Evolutionary conservation across 345 rosid genomes (phyloP), one percentile per base, ranked within the genome.

Genomic region (Hibiscus tridactylites): DNA sequence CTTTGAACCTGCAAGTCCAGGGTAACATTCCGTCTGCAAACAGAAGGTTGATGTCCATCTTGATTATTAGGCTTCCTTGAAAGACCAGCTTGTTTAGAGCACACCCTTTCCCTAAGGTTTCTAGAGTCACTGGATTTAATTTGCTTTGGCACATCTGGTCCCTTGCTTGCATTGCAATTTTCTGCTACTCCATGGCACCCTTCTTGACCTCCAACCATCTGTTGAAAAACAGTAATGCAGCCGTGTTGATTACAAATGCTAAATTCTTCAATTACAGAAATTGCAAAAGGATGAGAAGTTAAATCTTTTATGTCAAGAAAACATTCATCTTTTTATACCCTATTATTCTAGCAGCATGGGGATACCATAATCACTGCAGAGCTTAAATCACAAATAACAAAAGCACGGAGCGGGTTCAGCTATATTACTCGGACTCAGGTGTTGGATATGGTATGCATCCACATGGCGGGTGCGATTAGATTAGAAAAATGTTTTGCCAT

Each of bases 31-130:
- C 82, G 75, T 46, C 83, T 77, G 73, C 86, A 74, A 67, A 65
- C 73, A 63, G 49, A 74, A 74, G 86, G 78, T 50, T 81, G 81
- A 61, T 73, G 66, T 17, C 70, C 73, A 59, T 72, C 88, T 77
- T 79, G 67, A 69, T 76, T 82, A 58, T 71, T 70, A 16, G 74
- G 62, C 85, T 86, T 89, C 83, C 85, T 92, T 10, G 83, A 50
- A 21, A 83, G 67, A 77, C 83, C 76, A 28, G 84, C 78, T 81
- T 82, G 84, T 83, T 90, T 89, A 3, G 96, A 82, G 76, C 88
- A 74, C 70, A 81, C 80, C 88, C 96, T 83, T 61, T 80, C 87
- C 73, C 83, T 82, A 62, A 83, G 84, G 65, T 83, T 81, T 79
- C 90, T 87, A 73, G 83, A 83, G 74, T 80, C 85, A 87, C 82